phyloP scores from a whole-genome alignment of 352 stramenopile genomes.

The Phytophthora crassamura region DNA sequence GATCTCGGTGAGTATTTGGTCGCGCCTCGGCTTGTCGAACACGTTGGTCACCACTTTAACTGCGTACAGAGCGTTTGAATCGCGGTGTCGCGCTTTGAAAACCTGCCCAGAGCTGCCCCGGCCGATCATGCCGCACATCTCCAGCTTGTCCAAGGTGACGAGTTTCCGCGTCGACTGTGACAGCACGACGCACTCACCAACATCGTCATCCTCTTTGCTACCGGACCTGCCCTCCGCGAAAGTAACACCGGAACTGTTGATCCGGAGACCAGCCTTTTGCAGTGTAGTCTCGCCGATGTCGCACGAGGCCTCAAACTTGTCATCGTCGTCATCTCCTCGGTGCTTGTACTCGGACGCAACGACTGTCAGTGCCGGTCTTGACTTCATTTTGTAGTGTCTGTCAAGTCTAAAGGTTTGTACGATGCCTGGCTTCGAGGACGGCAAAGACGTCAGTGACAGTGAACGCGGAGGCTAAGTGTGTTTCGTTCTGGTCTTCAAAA shows the following conservation, averaged over 20 bases:
- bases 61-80: conserved; percentile 51
- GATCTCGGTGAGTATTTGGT: conserved; percentile 84
- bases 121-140: conserved; percentile 59
- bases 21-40: conserved; percentile 76
- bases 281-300: conserved; percentile 80
- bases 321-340: conserved; percentile 32
- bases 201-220: conserved; percentile 30
- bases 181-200: conserved; percentile 10
- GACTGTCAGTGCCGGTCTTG: conserved; percentile 25
- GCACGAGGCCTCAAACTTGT: conserved; percentile 70
- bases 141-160: conserved; percentile 60
- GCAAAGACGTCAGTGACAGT: neutral
- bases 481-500: conserved; percentile 30
- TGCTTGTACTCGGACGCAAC: conserved; percentile 28
- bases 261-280: conserved; percentile 67
- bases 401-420: conserved; percentile 4
- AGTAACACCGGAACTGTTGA: conserved; percentile 70
- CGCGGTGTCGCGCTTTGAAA: conserved; percentile 54
- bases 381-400: conserved; percentile 20
- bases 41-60: conserved; percentile 82
- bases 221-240: conserved; percentile 38
- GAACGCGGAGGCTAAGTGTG: conserved; percentile 18
- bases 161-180: conserved; percentile 27
- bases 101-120: conserved; percentile 73
- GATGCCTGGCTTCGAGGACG: neutral